Evolutionary conservation across 1,139 yeast species (phyloP).

Genomic region (Yamadazyma spencermartinsiae): DNA sequence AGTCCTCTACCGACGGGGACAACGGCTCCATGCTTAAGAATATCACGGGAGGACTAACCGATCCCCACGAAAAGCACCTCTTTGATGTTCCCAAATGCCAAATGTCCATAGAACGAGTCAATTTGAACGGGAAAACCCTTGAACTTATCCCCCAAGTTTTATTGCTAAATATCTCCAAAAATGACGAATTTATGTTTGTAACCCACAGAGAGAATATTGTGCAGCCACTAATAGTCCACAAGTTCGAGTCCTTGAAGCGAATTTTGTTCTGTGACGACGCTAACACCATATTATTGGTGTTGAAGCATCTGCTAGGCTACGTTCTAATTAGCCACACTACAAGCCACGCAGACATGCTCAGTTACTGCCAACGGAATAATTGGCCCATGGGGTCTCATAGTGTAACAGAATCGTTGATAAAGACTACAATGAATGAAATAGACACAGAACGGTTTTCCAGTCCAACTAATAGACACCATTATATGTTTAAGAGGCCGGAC

Average conservation of each 20-base stretch:
- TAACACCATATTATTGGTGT: not conserved
- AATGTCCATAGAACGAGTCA: not conserved
- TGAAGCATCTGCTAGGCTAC: not conserved
- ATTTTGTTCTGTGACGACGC: not conserved
- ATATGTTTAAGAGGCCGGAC: too few species aligned
- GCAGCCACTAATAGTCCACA: not conserved
- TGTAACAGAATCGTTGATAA: not conserved
- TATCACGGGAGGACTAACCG: not conserved
- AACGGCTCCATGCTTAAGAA: too few species aligned
- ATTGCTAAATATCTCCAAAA: not conserved
- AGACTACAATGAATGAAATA: not conserved
- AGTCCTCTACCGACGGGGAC: too few species aligned
- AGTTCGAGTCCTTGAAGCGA: not conserved
- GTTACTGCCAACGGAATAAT: slow-evolving; percentile 1
- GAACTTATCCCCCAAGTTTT: not conserved
- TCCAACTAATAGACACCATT: not conserved
- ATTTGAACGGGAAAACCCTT: slow-evolving; percentile 1
- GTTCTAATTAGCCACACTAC: not conserved
- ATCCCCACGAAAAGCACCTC: not conserved
- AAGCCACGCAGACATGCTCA: not conserved
- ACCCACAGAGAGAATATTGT: not conserved
- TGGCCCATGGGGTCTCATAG: not conserved
- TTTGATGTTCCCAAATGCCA: not conserved
- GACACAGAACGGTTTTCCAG: slow-evolving; percentile 1
- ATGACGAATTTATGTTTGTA: not conserved